These are phyloP conservation scores for Penicillium oxalicum DNA, from an alignment of 2,329 filamentous ascomycete species.

Conservation along the genomic window DNA sequence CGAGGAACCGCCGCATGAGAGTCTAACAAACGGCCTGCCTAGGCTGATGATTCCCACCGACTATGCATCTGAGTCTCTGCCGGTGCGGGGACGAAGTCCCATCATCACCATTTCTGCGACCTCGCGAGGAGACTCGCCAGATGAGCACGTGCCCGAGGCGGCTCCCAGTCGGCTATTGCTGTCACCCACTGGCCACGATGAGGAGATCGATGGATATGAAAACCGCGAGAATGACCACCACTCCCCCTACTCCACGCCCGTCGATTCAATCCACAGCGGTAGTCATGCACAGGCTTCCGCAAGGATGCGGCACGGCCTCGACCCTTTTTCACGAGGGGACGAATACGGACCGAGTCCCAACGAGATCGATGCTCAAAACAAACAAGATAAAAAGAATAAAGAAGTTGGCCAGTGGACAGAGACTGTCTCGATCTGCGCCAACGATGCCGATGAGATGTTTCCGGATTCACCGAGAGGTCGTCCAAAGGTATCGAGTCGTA, in stretches of 20 bases:
- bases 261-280: conserved; percentile 40
- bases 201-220: conserved; percentile 24
- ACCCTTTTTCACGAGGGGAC: conserved; percentile 42
- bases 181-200: conserved; percentile 25
- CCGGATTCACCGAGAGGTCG: conserved; percentile 17
- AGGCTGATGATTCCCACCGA: conserved; percentile 9
- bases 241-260: conserved; percentile 16
- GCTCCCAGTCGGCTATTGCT: conserved; percentile 34
- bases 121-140: conserved; percentile 41
- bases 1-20: conserved; percentile 6
- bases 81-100: conserved; percentile 35
- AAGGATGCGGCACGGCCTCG: conserved; percentile 43
- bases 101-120: conserved; percentile 41
- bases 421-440: conserved; percentile 44
- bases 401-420: conserved; percentile 51
- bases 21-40: conserved; percentile 1
- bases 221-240: conserved; percentile 20
- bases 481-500: conserved; percentile 25
- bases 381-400: conserved; percentile 46
- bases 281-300: conserved; percentile 39
- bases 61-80: conserved; percentile 11
- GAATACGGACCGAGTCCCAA: conserved; percentile 45
- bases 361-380: conserved; percentile 44
- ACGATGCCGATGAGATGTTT: conserved; percentile 31
- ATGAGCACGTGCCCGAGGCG: conserved; percentile 18